phyloP scores from a whole-genome alignment of 1,284 basidiomycete species.

The Apiotrichum porosum region DNA sequence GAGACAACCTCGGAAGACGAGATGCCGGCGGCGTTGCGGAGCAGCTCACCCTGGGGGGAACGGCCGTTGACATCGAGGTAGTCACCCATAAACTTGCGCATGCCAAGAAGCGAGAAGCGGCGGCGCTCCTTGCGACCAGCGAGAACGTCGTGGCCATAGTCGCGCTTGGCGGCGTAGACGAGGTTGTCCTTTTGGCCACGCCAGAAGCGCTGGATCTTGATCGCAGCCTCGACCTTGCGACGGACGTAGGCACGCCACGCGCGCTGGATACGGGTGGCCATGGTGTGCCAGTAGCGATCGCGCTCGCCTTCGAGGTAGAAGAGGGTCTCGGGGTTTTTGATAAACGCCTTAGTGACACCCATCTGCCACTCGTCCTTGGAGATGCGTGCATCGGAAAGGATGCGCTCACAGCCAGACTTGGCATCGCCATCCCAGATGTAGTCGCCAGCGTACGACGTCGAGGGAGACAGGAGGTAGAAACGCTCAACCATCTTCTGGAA shows the following conservation, averaged over 20 bases:
- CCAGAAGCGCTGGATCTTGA: conserved; percentile 96
- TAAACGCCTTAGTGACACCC: conserved; percentile 98
- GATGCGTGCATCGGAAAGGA: conserved; percentile 91
- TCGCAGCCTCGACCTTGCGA: conserved; percentile 91
- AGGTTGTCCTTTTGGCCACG: conserved; percentile 93
- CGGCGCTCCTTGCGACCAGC: conserved; percentile 89
- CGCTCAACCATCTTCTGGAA: conserved; percentile 99
- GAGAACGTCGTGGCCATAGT: conserved; percentile 89
- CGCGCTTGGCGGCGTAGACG: conserved; percentile 80
- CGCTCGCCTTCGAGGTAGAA: conserved; percentile 99
- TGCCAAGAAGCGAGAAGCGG: conserved; percentile 87
- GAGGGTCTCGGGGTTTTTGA: conserved; percentile 99
- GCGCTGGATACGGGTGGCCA: conserved; percentile 94
- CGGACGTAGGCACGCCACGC: conserved; percentile 94
- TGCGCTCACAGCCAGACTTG: conserved; percentile 86
- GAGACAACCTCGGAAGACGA: conserved; percentile 65
- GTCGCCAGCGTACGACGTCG: conserved; percentile 96
- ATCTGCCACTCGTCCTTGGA: conserved; percentile 98
- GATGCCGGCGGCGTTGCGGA: conserved; percentile 70
- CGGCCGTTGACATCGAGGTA: conserved; percentile 79
- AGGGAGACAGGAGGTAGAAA: conserved; percentile 91
- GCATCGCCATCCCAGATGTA: conserved; percentile 94
- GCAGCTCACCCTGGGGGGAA: conserved; percentile 72
- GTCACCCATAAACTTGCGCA: conserved; percentile 93
- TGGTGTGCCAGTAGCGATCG: conserved; percentile 99